Conservation (phyloP, 2,329 filamentous ascomycete genomes). For the Aspergillus melleus region DNA sequence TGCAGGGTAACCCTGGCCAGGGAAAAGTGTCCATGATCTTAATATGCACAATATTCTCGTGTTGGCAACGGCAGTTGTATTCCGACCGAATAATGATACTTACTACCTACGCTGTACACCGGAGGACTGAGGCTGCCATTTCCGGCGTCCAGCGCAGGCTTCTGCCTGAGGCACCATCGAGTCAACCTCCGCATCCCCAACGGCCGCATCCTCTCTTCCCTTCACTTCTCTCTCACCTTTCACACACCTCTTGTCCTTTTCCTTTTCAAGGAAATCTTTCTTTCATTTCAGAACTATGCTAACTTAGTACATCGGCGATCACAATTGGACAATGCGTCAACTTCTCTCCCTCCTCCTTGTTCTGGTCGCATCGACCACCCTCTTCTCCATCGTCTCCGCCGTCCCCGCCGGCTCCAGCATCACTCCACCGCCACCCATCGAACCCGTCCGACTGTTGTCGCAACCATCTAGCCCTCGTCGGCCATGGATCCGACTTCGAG, state of each 20-base stretch:
- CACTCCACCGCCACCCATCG: conserved; percentile 32
- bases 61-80: too few species aligned
- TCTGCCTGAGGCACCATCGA: not conserved
- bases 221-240: not conserved
- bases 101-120: too few species aligned
- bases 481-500: conserved; percentile 41
- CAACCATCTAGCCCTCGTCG: conserved; percentile 31
- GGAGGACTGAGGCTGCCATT: not conserved
- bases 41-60: too few species aligned
- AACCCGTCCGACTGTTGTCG: conserved; percentile 29
- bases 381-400: conserved; percentile 27
- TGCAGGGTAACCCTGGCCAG: too few species aligned
- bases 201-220: not conserved
- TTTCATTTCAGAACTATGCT: not conserved
- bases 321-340: conserved; percentile 13
- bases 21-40: too few species aligned
- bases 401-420: conserved; percentile 40
- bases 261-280: not conserved
- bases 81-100: too few species aligned
- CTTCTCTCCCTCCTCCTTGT: conserved; percentile 17
- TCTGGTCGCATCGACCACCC: conserved; percentile 19
- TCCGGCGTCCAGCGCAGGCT: not conserved
- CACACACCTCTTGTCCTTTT: not conserved
- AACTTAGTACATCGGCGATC: not conserved
- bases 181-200: not conserved